Percentiles rank a stretch among this genome's conserved stretches.
Evolutionary conservation across 305 asterid genomes (phyloP).

Genomic region (Withania somnifera): DNA sequence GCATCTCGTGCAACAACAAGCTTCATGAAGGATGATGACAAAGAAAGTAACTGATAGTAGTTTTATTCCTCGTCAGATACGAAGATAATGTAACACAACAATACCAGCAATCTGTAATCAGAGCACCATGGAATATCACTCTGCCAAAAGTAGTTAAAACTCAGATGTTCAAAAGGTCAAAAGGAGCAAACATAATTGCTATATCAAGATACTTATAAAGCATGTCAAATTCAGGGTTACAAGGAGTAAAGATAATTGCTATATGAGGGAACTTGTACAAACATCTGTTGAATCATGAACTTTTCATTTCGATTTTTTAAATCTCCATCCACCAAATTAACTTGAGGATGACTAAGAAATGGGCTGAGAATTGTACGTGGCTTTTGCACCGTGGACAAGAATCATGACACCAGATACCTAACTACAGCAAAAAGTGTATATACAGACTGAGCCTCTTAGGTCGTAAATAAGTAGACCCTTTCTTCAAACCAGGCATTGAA

Average conservation of each 20-base stretch:
- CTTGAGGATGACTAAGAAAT: background rate
- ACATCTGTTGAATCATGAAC: background rate
- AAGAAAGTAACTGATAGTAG: background rate
- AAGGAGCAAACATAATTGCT: background rate
- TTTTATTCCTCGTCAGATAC: background rate
- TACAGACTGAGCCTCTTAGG: slow-evolving; percentile 71
- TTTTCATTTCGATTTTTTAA: background rate
- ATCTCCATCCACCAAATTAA: background rate
- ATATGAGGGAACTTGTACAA: background rate
- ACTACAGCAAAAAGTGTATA: background rate
- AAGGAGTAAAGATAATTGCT: background rate
- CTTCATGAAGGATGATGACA: background rate
- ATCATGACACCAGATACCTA: background rate
- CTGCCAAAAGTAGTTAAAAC: background rate
- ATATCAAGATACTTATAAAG: background rate
- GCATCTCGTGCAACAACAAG: background rate
- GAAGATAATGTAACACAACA: background rate
- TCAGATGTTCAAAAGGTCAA: background rate
- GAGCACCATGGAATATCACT: background rate
- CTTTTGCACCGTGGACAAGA: background rate
- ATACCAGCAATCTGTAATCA: background rate
- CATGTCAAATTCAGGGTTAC: background rate
- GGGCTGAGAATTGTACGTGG: background rate
- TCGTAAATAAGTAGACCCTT: slow-evolving; percentile 59
- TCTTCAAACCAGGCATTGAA: slow-evolving; percentile 78